Evolutionary conservation across 495 filamentous ascomycete genomes (phyloP).

Genomic region (Penicillium goetzii): DNA sequence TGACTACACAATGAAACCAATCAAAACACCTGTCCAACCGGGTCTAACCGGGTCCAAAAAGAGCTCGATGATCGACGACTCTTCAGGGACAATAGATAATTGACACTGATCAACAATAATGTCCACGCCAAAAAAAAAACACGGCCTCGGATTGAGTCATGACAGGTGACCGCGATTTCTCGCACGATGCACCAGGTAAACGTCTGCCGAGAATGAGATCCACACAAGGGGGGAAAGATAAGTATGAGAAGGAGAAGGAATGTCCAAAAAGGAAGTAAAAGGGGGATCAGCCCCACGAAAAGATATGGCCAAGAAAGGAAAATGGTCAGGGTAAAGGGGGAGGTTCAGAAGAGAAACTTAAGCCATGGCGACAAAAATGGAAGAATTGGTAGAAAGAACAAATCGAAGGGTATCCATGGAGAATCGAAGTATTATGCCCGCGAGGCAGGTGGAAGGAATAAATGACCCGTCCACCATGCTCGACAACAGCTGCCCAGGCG

Average conservation of each 20-base stretch:
- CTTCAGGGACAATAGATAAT: not conserved
- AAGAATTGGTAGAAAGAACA: conserved; percentile 13
- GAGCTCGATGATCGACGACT: not conserved
- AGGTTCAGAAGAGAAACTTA: conserved; percentile 16
- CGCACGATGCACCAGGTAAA: conserved; percentile 16
- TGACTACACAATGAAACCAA: not conserved
- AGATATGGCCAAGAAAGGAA: conserved; percentile 23
- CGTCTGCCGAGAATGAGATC: conserved; percentile 15
- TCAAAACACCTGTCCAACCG: not conserved
- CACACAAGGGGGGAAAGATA: conserved; percentile 7
- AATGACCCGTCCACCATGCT: conserved; percentile 18
- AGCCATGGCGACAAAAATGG: conserved; percentile 3
- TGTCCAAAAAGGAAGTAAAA: conserved; percentile 24
- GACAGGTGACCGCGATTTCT: conserved; percentile 20
- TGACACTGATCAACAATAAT: not conserved
- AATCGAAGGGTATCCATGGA: conserved; percentile 37
- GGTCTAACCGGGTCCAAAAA: not conserved
- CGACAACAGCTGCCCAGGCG: conserved; percentile 38
- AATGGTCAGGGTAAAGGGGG: conserved; percentile 5
- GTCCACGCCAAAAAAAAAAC: conserved; percentile 16
- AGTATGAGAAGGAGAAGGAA: conserved; percentile 22
- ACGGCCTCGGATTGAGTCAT: conserved; percentile 30
- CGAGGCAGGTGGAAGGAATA: conserved; percentile 20
- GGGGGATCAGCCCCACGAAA: conserved; percentile 13
- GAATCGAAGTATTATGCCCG: conserved; percentile 34